phyloP scores from a whole-genome alignment of 768 basidiomycete species.

The Russula earlei region DNA sequence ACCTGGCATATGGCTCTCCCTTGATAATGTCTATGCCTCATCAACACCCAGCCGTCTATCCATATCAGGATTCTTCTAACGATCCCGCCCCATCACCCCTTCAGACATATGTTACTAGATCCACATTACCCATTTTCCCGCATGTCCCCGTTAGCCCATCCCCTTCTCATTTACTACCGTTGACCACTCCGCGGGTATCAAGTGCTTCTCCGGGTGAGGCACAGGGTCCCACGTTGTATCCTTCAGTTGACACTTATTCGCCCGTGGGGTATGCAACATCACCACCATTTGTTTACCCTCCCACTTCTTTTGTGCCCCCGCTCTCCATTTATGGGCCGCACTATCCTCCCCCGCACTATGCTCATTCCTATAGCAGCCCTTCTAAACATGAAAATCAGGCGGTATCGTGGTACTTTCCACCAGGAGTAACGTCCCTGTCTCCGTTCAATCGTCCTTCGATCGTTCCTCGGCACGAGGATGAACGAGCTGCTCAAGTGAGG shows the following conservation, averaged over 20 bases:
- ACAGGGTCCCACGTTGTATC: constrained; percentile 19
- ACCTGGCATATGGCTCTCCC: constrained; percentile 20
- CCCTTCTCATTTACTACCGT: constrained; percentile 21
- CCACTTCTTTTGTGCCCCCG: constrained; percentile 27
- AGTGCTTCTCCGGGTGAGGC: neutral
- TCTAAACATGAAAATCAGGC: constrained; percentile 34
- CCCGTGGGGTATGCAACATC: constrained; percentile 25
- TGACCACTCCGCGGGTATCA: constrained; percentile 2
- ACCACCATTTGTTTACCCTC: constrained; percentile 31
- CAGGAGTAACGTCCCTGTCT: constrained; percentile 23
- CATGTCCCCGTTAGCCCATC: constrained; percentile 19
- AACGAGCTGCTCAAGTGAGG: neutral
- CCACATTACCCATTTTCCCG: constrained; percentile 9
- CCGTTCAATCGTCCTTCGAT: constrained; percentile 28
- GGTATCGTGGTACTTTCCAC: constrained; percentile 45
- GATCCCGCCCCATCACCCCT: constrained; percentile 26
- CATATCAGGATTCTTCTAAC: constrained; percentile 30
- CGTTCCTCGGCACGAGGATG: neutral
- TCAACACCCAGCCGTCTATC: constrained; percentile 30
- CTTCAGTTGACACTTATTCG: constrained; percentile 20
- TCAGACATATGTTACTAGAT: constrained; percentile 22
- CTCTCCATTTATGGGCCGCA: constrained; percentile 33
- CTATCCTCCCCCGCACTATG: constrained; percentile 30
- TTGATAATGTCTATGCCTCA: constrained; percentile 31
- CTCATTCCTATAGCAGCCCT: constrained; percentile 23